These are phyloP conservation scores for Camellia sinensis DNA, from an alignment of 148 eudicot genomes.

Conservation along the genomic window DNA sequence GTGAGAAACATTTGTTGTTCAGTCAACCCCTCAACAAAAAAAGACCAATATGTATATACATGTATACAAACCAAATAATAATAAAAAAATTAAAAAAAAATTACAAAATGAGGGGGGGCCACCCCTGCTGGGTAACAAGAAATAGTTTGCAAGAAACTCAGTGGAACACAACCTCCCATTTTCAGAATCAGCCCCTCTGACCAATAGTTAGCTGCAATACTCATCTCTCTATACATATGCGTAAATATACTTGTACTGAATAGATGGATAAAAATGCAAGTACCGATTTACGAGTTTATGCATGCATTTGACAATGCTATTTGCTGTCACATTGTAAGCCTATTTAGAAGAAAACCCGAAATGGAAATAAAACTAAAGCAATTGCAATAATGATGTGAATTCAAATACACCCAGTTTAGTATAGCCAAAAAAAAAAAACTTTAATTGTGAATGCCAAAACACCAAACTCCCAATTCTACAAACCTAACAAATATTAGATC, in stretches of 20 bases:
- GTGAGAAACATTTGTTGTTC: too few species aligned
- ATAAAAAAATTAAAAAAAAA: too few species aligned
- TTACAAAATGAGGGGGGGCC: too few species aligned
- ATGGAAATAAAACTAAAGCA: conserved; percentile 1
- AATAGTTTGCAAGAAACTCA: too few species aligned
- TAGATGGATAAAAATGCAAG: not conserved
- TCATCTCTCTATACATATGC: not conserved
- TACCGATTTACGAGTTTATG: not conserved
- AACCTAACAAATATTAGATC: not conserved
- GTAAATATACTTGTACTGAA: not conserved
- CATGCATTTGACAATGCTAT: not conserved
- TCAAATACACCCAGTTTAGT: not conserved
- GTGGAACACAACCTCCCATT: too few species aligned
- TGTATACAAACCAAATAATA: too few species aligned
- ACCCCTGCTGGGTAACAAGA: too few species aligned
- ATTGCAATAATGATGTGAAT: not conserved
- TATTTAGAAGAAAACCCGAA: not conserved
- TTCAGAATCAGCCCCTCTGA: too few species aligned
- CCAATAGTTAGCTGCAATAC: too few species aligned
- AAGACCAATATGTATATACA: too few species aligned
- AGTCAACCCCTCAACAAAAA: too few species aligned
- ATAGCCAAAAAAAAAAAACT: not conserved
- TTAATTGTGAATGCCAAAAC: not conserved
- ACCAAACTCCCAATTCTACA: not conserved
- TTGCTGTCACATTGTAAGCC: not conserved